Conservation (phyloP, 139 green algal genomes). For the Picochlorum sp. region DNA sequence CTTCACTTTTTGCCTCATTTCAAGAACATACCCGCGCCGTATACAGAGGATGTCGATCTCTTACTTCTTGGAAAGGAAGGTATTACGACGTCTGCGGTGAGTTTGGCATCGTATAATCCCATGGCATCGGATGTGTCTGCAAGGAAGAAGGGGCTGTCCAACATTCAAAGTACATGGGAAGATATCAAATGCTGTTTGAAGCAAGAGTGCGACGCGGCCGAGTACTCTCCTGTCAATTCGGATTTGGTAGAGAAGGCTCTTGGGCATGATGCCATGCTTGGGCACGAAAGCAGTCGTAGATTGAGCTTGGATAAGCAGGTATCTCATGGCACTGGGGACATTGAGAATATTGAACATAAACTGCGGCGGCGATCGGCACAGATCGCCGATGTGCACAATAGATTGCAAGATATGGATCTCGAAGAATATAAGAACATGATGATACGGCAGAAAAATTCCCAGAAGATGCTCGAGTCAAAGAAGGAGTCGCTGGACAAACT, state of each 20-base stretch:
- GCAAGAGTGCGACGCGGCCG: background rate
- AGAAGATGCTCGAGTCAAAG: background rate
- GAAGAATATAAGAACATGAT: conserved; percentile 13
- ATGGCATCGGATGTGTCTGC: background rate
- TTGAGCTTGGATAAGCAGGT: too few relatives aligned
- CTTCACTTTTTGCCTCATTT: conserved; percentile 54
- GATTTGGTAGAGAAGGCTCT: conserved; percentile 20
- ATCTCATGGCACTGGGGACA: background rate
- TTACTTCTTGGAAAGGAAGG: conserved; percentile 37
- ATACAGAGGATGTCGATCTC: conserved; percentile 20
- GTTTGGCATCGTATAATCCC: conserved; percentile 40
- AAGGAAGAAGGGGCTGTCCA: background rate
- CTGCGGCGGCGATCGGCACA: conserved; percentile 10
- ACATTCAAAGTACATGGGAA: conserved; percentile 3
- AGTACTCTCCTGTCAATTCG: background rate
- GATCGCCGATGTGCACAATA: conserved; percentile 27
- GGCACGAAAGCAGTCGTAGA: background rate
- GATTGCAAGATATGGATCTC: conserved; percentile 24
- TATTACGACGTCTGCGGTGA: conserved; percentile 16
- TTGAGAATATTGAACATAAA: background rate
- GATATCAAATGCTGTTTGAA: conserved; percentile 22
- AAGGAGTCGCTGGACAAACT: background rate
- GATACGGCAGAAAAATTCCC: background rate
- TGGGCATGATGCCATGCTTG: conserved; percentile 6
- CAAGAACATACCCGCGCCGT: conserved; percentile 38